A percentile compares a stretch with the other conserved stretches of the same genome.
Evolutionary conservation across 805 yeast genomes (phyloP).

Genomic region (Kazachstania psychrophila): DNA sequence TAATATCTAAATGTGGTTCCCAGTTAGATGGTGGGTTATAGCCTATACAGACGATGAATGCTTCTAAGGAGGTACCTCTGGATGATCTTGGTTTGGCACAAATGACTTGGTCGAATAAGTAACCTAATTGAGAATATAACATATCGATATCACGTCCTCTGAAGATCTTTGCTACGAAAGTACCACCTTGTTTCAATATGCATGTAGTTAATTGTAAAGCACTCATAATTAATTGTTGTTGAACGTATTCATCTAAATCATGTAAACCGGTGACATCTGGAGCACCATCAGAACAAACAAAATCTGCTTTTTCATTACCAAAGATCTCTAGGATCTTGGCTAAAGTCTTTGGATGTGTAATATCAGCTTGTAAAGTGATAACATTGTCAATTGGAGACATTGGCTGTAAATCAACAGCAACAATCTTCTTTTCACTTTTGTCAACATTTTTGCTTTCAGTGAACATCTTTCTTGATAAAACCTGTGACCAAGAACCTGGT

Average conservation of each 20-base stretch:
- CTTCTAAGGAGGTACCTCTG: constrained; percentile 87
- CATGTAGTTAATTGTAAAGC: constrained; percentile 90
- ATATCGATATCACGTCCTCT: constrained; percentile 93
- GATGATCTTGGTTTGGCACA: constrained; percentile 97
- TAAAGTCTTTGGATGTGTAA: constrained; percentile 89
- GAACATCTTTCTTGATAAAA: constrained; percentile 61
- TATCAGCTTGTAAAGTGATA: constrained; percentile 87
- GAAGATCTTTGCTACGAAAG: constrained; percentile 92
- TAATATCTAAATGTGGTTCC: constrained; percentile 55
- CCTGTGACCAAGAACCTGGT: constrained; percentile 98
- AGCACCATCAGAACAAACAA: constrained; percentile 95
- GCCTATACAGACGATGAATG: constrained; percentile 86
- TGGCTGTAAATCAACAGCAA: constrained; percentile 93
- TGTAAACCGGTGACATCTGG: constrained; percentile 98
- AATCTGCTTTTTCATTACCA: constrained; percentile 89
- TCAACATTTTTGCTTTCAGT: constrained; percentile 30
- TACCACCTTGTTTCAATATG: constrained; percentile 78
- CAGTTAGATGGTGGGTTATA: constrained; percentile 78
- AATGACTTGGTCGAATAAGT: constrained; percentile 72
- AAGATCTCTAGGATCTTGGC: constrained; percentile 66
- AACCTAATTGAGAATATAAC: constrained; percentile 84
- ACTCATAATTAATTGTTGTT: constrained; percentile 84
- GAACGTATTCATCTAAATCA: constrained; percentile 93
- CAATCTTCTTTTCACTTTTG: constrained; percentile 50
- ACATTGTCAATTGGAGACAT: constrained; percentile 95